Base-by-base conservation (phyloP, 306 rosid genomes). In the Phaseolus lunatus region DNA sequence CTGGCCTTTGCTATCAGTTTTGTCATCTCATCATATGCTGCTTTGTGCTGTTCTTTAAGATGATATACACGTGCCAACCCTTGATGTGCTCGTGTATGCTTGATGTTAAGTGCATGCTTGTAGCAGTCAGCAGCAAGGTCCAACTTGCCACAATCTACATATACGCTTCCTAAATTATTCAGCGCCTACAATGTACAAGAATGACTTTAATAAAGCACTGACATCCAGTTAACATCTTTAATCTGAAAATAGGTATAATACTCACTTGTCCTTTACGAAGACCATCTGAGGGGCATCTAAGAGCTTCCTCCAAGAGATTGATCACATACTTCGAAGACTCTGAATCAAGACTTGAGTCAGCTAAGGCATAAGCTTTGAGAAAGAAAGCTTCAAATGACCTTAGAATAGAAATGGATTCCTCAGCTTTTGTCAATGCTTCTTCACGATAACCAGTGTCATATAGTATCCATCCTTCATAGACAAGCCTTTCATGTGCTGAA, bases 71-170 rank as follows among this genome's bases (percentile, higher is more conserved):
- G 61, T 54, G 61, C 61, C 16, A 54, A 54, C 61, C 61, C 61
- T 54, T 54, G 61, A 54, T 54, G 61, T 20, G 61, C 61, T 54
- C 61, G 61, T 20, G 61, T 54, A 54, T 54, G 61, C 61, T 54
- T 54, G 61, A 54, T 54, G 16, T 54, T 54, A 9, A 54, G 61
- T 54, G 61, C 61, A 54, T 20, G 61, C 61, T 54, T 54, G 29
- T 54, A 54, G 29, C 61, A 54, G 61, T 54, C 61, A 22, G 61
- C 61, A 10, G 61, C 61, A 9, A 19, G 29, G 29, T 54, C 61
- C 29, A 54, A 26, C 16, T 54, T 54, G 61, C 61, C 29, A 2
- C 61, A 54, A 54, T 54, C 61, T 54, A 54, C 61, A 54, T 54
- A 54, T 54, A 54, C 61, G 23, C 61, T 54, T 14, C 61, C 61